Percentiles rank a stretch among this genome's conserved stretches.
These are phyloP conservation scores for Ganoderma resinaceum DNA, from an alignment of 1,284 basidiomycete genomes.

Conservation along the genomic window DNA sequence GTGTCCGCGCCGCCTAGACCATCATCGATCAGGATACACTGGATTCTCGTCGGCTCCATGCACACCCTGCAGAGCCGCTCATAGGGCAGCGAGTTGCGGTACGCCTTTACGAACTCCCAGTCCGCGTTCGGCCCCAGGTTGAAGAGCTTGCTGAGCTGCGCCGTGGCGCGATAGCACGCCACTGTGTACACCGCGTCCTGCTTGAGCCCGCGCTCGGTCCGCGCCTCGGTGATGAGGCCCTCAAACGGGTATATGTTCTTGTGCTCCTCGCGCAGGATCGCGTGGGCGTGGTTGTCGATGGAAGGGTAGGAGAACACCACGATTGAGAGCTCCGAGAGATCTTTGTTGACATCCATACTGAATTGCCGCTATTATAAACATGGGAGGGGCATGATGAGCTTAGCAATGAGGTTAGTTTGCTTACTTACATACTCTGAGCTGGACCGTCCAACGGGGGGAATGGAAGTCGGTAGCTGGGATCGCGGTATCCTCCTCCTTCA, in stretches of 20 bases:
- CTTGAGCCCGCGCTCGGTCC: constrained; percentile 51
- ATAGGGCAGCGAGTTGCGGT: constrained; percentile 54
- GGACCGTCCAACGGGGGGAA: not conserved
- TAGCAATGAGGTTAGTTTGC: not conserved
- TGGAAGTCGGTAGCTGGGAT: not conserved
- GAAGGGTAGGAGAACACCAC: constrained; percentile 46
- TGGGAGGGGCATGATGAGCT: not conserved
- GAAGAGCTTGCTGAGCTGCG: constrained; percentile 59
- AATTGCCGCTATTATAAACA: not conserved
- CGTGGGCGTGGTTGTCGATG: constrained; percentile 82
- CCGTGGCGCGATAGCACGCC: constrained; percentile 62
- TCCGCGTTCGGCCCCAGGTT: constrained; percentile 46
- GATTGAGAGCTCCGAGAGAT: constrained; percentile 30
- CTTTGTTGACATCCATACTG: constrained; percentile 30
- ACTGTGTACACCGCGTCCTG: constrained; percentile 63
- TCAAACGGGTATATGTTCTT: constrained; percentile 62
- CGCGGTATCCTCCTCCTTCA: not conserved
- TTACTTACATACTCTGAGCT: not conserved
- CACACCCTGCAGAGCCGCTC: constrained; percentile 59
- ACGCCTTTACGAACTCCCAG: constrained; percentile 66
- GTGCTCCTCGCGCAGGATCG: constrained; percentile 58
- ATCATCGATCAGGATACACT: constrained; percentile 75
- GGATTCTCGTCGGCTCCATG: constrained; percentile 60
- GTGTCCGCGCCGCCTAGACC: constrained; percentile 61
- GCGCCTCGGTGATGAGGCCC: constrained; percentile 69